These are phyloP conservation scores for Heliosperma pusillum DNA, from an alignment of 148 eudicot species.

Conservation along the genomic window DNA sequence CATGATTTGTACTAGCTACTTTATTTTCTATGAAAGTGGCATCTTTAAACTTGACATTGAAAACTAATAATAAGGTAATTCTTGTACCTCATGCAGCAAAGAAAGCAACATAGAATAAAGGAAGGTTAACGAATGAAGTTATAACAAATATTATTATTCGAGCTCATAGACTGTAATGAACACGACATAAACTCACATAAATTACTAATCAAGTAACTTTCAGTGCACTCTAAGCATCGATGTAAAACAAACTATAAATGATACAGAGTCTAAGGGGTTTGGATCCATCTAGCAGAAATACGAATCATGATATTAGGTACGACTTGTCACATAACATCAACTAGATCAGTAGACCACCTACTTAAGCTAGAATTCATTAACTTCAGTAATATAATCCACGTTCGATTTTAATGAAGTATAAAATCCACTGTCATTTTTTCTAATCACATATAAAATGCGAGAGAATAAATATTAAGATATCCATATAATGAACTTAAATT, in stretches of 20 bases:
- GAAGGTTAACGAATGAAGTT: not conserved
- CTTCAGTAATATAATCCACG: no score
- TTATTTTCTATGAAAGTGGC: no score
- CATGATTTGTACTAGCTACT: no score
- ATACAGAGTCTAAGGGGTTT: not conserved
- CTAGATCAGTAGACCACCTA: no score
- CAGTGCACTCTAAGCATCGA: constrained; percentile 23
- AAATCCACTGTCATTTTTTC: no score
- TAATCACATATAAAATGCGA: no score
- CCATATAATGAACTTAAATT: no score
- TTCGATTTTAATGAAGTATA: no score
- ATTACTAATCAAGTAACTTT: constrained; percentile 24
- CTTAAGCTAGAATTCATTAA: no score
- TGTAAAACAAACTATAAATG: not conserved
- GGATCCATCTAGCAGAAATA: not conserved
- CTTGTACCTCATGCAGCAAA: not conserved
- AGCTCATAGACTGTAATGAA: not conserved
- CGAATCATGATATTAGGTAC: no score
- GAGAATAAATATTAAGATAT: no score
- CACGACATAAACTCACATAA: not conserved
- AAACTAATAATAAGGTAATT: not conserved
- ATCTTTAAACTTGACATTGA: not conserved
- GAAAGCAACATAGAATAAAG: not conserved
- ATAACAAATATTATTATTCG: not conserved
- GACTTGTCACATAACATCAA: no score